Conservation (phyloP, 305 asterid genomes). For the Solanum chacoense region DNA sequence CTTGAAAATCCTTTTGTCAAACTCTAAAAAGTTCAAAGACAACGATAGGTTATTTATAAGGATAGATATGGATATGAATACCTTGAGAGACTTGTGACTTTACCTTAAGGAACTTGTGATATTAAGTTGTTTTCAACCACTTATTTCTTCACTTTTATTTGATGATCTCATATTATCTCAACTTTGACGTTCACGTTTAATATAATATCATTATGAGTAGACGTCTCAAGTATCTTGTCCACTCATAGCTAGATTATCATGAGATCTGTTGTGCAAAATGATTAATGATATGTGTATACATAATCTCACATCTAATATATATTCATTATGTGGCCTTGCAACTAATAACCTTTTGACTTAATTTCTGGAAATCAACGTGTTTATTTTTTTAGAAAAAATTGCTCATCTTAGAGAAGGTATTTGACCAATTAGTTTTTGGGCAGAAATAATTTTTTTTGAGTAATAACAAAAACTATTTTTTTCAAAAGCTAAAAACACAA, state of each 20-base stretch:
- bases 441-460: neutral
- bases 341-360: neutral
- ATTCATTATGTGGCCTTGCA: neutral
- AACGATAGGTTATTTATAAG: neutral
- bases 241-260: neutral
- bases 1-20: constrained; percentile 2
- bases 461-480: neutral
- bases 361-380: neutral
- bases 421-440: neutral
- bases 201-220: neutral
- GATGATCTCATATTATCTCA: neutral
- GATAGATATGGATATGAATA: neutral
- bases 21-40: neutral
- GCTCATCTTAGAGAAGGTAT: neutral
- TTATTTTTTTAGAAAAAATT: neutral
- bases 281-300: neutral
- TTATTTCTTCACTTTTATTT: neutral
- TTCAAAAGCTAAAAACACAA: neutral
- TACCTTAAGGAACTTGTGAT: neutral
- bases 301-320: neutral
- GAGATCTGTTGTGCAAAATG: neutral
- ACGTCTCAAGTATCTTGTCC: neutral
- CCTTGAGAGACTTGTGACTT: constrained; percentile 3
- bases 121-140: neutral
- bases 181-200: neutral